Percentiles rank a stretch among this genome's conserved stretches.
Evolutionary conservation across 2,329 filamentous ascomycete species (phyloP).

Genomic region (Rutstroemia sp.): DNA sequence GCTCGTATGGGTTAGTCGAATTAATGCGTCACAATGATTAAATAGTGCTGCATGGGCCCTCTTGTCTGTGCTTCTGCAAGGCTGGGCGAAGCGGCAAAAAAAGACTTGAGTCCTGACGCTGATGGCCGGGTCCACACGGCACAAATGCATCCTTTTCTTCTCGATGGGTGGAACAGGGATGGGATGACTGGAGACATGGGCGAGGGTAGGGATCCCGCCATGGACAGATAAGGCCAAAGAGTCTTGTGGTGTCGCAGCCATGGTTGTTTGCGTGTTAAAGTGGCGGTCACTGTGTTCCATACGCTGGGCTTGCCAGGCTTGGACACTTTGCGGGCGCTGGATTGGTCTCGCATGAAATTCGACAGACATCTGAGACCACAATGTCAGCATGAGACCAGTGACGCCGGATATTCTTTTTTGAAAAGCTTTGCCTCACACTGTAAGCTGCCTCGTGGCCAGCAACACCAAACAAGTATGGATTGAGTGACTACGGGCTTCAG

Average conservation of each 20-base stretch:
- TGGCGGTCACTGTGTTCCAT: background rate
- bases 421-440: background rate
- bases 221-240: background rate
- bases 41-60: no score
- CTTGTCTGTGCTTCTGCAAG: no score
- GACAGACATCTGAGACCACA: background rate
- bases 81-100: no score
- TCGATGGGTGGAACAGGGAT: no score
- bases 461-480: background rate
- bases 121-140: no score
- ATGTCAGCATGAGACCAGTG: background rate
- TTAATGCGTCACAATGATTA: no score
- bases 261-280: background rate
- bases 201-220: background rate
- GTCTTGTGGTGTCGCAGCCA: background rate
- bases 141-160: no score
- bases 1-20: no score
- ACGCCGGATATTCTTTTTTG: background rate
- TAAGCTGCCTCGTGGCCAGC: background rate
- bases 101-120: no score
- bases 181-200: no score
- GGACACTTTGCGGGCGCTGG: background rate
- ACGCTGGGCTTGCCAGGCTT: background rate
- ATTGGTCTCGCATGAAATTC: background rate
- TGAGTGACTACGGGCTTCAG: background rate